Evolutionary conservation across 1,284 basidiomycete species (phyloP).

Genomic region (Marasmius tenuissimus): DNA sequence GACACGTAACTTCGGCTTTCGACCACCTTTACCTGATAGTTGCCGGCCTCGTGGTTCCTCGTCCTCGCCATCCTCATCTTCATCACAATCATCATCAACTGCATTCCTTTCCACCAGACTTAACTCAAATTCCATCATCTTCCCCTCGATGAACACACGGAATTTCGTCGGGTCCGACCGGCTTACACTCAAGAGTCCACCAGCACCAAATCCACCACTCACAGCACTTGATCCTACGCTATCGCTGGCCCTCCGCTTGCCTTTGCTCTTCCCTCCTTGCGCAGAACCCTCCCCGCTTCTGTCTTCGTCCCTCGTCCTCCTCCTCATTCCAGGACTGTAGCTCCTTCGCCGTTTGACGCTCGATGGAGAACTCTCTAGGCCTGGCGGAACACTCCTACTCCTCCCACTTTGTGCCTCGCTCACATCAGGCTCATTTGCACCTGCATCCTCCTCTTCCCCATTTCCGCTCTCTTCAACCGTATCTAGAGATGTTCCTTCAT

Average conservation of each 20-base stretch:
- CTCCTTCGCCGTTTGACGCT: slow-evolving; percentile 25
- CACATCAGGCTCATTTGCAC: slow-evolving; percentile 20
- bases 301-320: slow-evolving; percentile 5
- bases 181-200: slow-evolving; percentile 52
- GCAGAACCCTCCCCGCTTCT: slow-evolving; percentile 32
- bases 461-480: slow-evolving; percentile 40
- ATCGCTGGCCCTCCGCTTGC: slow-evolving; percentile 17
- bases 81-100: slow-evolving; percentile 17
- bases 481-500: slow-evolving; percentile 16
- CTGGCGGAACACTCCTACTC: slow-evolving; percentile 59
- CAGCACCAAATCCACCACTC: slow-evolving; percentile 38
- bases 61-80: slow-evolving; percentile 19
- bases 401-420: slow-evolving; percentile 28
- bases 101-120: slow-evolving; percentile 41
- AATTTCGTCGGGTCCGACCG: slow-evolving; percentile 53
- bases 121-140: slow-evolving; percentile 59
- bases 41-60: slow-evolving; percentile 9
- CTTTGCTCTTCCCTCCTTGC: slow-evolving; percentile 10
- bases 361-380: slow-evolving; percentile 42
- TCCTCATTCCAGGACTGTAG: slow-evolving; percentile 22
- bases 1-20: slow-evolving; percentile 16
- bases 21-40: slow-evolving; percentile 15
- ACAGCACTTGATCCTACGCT: slow-evolving; percentile 10
- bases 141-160: slow-evolving; percentile 55
- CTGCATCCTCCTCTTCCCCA: background rate